Base-by-base conservation (phyloP, 2,329 filamentous ascomycete species). In the Aspergillus novoparasiticus region DNA sequence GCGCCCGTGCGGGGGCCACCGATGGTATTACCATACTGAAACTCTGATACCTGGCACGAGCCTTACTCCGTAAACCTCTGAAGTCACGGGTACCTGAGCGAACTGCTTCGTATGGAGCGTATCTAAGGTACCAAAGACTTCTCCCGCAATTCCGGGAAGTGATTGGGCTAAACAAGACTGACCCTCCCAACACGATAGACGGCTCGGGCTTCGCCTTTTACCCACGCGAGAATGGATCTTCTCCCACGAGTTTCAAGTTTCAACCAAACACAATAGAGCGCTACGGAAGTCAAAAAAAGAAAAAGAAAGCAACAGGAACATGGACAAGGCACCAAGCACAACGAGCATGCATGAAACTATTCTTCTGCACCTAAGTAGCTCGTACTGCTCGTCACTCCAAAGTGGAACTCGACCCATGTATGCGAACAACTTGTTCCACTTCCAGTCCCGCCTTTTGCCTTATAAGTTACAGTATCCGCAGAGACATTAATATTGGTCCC, bases 151-250 rank as follows among this genome's bases (percentile, higher is more conserved):
- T 26, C 46, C 12, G 51, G 19, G 26, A 54, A 36, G 50, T 57
- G 39, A 62, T 45, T 32, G 26, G 57, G 26, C 41, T 26, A 19
- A 39, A 30, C 19, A 32, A 26, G 41, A 11, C 21, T 41, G 57
- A 39, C 39, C 46, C 30, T 21, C 32, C 51, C 23, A n/a, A 21
- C 30, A 34, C 41, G 32, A 56, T 39, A 59, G 62, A 62, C 56
- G 59, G 61, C 39, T 59, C 61, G 58, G 58, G 41, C 50, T 46
- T 60, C 41, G 43, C n/a, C 48, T 58, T 41, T 54, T 57, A 57
- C 54, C 61, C 63, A 67, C 63, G 63, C 64, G 61, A 64, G 59
- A 59, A 68, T 63, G 64, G 64, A 63, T 60, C 59, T 62, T 54
- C 57, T 62, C 39, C 59, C 57, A 66, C 61, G 61, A 60, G 60